Evolutionary conservation across 768 basidiomycete genomes (phyloP).

Genomic region (Tricholoma furcatifolium): DNA sequence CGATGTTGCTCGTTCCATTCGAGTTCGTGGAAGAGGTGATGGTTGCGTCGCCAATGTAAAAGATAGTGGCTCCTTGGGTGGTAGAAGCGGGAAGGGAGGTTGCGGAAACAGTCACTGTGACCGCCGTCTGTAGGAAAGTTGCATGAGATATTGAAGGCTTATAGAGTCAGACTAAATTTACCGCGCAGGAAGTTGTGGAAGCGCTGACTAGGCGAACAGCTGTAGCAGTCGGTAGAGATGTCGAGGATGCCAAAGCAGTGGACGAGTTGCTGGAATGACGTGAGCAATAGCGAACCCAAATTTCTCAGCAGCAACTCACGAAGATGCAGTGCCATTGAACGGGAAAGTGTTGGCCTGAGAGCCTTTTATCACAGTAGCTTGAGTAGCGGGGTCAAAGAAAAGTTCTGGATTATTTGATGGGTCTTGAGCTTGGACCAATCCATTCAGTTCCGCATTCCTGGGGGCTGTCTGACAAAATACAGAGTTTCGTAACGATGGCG

Average conservation of each 20-base stretch:
- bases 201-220: slow-evolving; percentile 15
- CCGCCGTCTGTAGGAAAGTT: slow-evolving; percentile 20
- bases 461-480: slow-evolving; percentile 58
- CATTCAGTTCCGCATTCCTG: slow-evolving; percentile 46
- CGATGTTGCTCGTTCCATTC: slow-evolving; percentile 23
- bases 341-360: slow-evolving; percentile 47
- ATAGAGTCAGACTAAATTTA: background rate
- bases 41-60: slow-evolving; percentile 25
- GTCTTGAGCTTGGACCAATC: slow-evolving; percentile 53
- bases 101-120: slow-evolving; percentile 36
- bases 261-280: background rate
- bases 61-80: slow-evolving; percentile 22
- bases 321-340: slow-evolving; percentile 33
- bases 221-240: slow-evolving; percentile 12
- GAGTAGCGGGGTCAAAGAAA: slow-evolving; percentile 46
- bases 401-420: slow-evolving; percentile 49
- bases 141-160: background rate
- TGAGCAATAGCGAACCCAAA: background rate
- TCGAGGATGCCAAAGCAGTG: background rate
- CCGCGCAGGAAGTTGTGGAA: slow-evolving; percentile 12
- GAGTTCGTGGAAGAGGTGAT: slow-evolving; percentile 11
- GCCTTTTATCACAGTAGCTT: slow-evolving; percentile 42
- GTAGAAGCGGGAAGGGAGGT: slow-evolving; percentile 25
- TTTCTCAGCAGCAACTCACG: slow-evolving; percentile 9
- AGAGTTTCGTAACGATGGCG: slow-evolving; percentile 48